Evolutionary conservation across 2,329 filamentous ascomycete genomes (phyloP), one percentile per base, ranked within the genome.

Genomic region (Pseudogymnoascus sp.): DNA sequence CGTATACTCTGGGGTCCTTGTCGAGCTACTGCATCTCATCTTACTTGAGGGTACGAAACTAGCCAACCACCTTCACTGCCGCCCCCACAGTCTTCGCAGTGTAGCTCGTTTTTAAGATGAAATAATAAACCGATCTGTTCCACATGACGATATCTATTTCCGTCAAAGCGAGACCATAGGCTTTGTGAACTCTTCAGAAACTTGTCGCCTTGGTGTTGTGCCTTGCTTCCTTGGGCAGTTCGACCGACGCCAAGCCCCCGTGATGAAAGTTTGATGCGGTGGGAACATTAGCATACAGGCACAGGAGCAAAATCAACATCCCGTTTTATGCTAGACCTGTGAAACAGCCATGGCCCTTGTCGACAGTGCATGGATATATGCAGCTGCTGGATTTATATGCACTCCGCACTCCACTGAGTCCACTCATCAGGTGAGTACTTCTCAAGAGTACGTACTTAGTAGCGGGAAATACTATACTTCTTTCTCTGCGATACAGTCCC

Each of bases 21-120:
- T 56, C n/a, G 50, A 56, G 50, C 50, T 56, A 56, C 50, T 56
- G 50, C 29, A 56, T 56, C 50, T 56, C 29, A 56, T 56, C 50
- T 56, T 56, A 56, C 50, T 56, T 7, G 50, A 31, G 50, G 26
- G n/a, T 7, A 33, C 19, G 26, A 4, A 19, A 53, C 9, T 15
- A 11, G 26, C 46, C 46, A 56, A 56, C 46, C 46, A 56, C n/a
- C 26, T 31, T 56, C 26, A 19, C 46, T 19, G 9, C 46, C 26
- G 10, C 46, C 46, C 46, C 26, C 46, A 56, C 46, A 56, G 26
- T 56, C 46, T 33, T 31, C 33, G n/a, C 7, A 17, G 15, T 53
- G 26, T 19, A 29, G 44, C 26, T 33, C 26, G 26, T 9, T 56
- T 50, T 56, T 56, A 56, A 56, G 46, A 56, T 56, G 46, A 56